Evolutionary conservation across 1,139 yeast species (phyloP).

Genomic region (Taphrina communis): DNA sequence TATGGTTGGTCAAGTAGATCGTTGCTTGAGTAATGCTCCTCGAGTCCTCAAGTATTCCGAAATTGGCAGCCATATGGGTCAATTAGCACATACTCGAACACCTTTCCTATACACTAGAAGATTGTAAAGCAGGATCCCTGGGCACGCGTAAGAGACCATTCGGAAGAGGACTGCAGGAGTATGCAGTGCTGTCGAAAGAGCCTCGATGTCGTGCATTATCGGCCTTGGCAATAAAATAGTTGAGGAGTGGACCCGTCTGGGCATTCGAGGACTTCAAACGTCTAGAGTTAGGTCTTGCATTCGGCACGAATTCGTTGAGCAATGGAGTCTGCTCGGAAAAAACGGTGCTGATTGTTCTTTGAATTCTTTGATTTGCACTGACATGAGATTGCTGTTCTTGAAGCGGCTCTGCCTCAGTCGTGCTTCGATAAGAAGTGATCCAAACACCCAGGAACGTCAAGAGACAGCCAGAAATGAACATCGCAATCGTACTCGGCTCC

Average conservation of each 20-base stretch:
- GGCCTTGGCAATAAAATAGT: constrained; percentile 30
- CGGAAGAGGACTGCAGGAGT: constrained; percentile 6
- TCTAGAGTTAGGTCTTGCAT: constrained; percentile 3
- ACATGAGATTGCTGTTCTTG: background rate
- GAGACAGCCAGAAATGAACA: constrained; percentile 52
- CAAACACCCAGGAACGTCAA: constrained; percentile 56
- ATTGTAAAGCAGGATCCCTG: background rate
- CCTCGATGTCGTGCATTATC: constrained; percentile 23
- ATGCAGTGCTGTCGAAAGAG: constrained; percentile 11
- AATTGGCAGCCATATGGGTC: no score
- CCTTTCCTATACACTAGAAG: background rate
- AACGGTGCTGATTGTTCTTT: constrained; percentile 24
- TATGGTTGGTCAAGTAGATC: background rate
- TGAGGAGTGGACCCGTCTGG: constrained; percentile 30
- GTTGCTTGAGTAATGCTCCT: background rate
- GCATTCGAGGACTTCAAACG: constrained; percentile 33
- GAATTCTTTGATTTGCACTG: constrained; percentile 2
- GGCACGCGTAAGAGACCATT: constrained; percentile 9
- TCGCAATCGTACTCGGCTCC: constrained; percentile 46
- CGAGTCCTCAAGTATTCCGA: no score
- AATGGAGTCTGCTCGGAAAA: constrained; percentile 26
- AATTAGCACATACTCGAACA: no score
- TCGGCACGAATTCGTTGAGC: constrained; percentile 15
- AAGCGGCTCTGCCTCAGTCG: background rate
- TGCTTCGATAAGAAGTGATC: constrained; percentile 49